phyloP scores from a whole-genome alignment of 495 filamentous ascomycete species.

The Pyrenula aspistea region DNA sequence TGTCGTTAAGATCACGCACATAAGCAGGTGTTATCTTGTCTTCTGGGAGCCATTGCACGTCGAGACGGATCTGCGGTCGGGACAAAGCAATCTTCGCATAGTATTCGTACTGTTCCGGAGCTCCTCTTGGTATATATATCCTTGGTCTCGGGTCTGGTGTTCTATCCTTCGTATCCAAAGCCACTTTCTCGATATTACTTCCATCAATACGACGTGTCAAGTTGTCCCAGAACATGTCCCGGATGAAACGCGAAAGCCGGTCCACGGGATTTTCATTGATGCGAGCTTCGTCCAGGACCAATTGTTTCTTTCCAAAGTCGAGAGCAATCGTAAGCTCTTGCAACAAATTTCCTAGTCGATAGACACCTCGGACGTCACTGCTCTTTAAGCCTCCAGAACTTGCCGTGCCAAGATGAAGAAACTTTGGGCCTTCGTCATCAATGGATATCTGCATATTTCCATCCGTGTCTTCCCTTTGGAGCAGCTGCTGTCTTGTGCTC shows the following conservation, averaged over 20 bases:
- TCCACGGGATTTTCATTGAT: constrained; percentile 88
- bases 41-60: constrained; percentile 66
- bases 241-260: constrained; percentile 74
- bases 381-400: constrained; percentile 71
- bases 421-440: constrained; percentile 87
- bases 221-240: constrained; percentile 78
- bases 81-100: constrained; percentile 65
- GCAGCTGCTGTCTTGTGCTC: constrained; percentile 55
- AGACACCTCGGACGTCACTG: constrained; percentile 83
- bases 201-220: constrained; percentile 82
- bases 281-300: constrained; percentile 76
- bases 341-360: constrained; percentile 88
- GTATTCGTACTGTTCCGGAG: constrained; percentile 78
- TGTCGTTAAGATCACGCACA: constrained; percentile 60
- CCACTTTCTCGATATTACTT: constrained; percentile 74
- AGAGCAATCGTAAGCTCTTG: constrained; percentile 88
- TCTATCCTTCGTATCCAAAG: constrained; percentile 82
- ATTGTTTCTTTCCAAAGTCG: constrained; percentile 69
- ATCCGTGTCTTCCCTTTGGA: constrained; percentile 80
- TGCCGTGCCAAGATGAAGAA: constrained; percentile 72
- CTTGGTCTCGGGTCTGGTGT: constrained; percentile 74
- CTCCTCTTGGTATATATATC: constrained; percentile 83
- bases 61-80: constrained; percentile 68
- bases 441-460: constrained; percentile 91
- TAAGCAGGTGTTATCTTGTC: constrained; percentile 61